These are phyloP conservation scores for Phytophthora quininea DNA, from an alignment of 352 stramenopile genomes.

Conservation along the genomic window DNA sequence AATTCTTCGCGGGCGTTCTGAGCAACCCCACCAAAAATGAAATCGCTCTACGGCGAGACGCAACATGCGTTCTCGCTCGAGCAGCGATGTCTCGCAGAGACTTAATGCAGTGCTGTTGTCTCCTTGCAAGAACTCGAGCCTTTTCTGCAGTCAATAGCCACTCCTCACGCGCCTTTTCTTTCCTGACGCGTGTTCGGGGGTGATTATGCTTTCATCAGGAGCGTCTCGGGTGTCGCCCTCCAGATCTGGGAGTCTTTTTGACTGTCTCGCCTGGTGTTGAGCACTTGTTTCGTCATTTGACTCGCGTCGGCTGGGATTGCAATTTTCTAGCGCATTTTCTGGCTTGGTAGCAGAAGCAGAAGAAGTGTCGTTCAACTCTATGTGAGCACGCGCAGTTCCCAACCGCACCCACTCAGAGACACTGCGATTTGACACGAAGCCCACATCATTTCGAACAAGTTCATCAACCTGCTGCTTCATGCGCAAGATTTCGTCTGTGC, in stretches of 20 bases:
- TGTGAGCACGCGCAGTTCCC: constrained; percentile 22
- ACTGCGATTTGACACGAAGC: constrained; percentile 23
- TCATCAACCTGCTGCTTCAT: constrained; percentile 33
- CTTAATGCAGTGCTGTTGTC: constrained; percentile 55
- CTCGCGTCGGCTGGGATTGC: no score
- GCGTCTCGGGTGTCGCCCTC: constrained; percentile 2
- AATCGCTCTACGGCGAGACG: constrained; percentile 27
- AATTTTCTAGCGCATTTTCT: no score
- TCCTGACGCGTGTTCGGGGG: constrained; percentile 25
- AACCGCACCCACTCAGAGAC: constrained; percentile 27
- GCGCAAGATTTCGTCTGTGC: constrained; percentile 13
- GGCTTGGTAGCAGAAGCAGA: background rate
- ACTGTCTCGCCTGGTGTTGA: background rate
- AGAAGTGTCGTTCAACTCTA: constrained; percentile 7
- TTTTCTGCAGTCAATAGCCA: constrained; percentile 53
- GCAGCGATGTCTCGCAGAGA: constrained; percentile 50
- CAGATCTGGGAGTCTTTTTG: background rate
- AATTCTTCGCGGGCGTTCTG: constrained; percentile 31
- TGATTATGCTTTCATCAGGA: constrained; percentile 13
- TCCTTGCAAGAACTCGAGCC: constrained; percentile 47
- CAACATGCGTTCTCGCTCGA: constrained; percentile 37
- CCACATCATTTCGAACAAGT: constrained; percentile 28
- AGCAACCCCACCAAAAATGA: constrained; percentile 28
- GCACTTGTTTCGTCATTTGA: background rate
- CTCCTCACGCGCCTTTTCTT: constrained; percentile 34